These are phyloP conservation scores for Ballota nigra DNA, from an alignment of 257 asterid genomes.

Conservation along the genomic window DNA sequence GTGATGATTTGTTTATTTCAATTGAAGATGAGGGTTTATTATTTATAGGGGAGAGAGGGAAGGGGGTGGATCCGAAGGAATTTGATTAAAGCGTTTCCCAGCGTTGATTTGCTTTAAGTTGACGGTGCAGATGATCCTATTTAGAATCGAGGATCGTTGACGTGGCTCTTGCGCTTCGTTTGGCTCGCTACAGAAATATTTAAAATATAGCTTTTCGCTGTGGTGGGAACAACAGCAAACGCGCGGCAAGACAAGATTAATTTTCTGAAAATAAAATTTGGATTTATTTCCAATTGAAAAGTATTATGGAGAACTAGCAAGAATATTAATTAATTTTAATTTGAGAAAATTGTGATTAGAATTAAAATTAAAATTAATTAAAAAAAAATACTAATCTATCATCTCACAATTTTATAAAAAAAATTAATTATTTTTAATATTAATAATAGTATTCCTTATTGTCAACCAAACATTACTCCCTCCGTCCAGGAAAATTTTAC, in stretches of 20 bases:
- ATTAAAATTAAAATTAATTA: too few relatives aligned
- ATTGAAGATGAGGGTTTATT: background rate
- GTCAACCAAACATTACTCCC: too few relatives aligned
- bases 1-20: background rate
- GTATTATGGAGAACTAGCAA: too few relatives aligned
- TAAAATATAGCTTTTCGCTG: background rate
- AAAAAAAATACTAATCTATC: too few relatives aligned
- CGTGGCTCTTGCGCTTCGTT: background rate
- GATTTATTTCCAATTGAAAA: too few relatives aligned
- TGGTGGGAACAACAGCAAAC: background rate
- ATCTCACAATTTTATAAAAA: too few relatives aligned
- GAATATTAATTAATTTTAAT: too few relatives aligned
- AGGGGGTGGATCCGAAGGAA: slow-evolving; percentile 15
- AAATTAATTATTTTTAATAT: too few relatives aligned
- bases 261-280: background rate
- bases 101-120: slow-evolving; percentile 20
- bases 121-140: slow-evolving; percentile 10
- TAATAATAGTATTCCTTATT: too few relatives aligned
- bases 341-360: too few relatives aligned
- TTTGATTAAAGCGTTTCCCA: background rate
- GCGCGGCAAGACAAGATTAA: background rate
- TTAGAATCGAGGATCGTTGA: slow-evolving; percentile 14
- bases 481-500: too few relatives aligned
- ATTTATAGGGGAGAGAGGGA: background rate
- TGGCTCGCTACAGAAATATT: background rate